Base-by-base conservation (phyloP, 192 early-diverging fungal species). In the Chytriomyces confervae region DNA sequence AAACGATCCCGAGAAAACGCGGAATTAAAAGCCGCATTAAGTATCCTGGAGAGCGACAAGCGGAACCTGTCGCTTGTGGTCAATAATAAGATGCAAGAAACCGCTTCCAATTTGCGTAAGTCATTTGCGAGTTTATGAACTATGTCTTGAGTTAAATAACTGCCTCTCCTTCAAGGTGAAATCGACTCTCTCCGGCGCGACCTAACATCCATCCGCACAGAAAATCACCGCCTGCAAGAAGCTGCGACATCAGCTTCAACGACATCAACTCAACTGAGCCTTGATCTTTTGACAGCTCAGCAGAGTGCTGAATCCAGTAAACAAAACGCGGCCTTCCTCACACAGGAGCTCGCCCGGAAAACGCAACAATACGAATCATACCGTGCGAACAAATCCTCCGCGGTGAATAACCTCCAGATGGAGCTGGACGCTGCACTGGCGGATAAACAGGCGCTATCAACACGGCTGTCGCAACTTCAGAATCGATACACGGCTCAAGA, bases 271-370 rank as follows among this genome's bases (percentile, higher is more conserved):
- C 43, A 62, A 43, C 44, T 43, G 7, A 50, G 62, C 29, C 45
- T 62, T 13, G n/a, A n/a, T n/a, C 72, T 62, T 45, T 9, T 62
- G 36, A 36, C 9, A 16, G 53, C 61, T 8, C 27, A 7, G n/a
- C 90, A 93, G 79, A 87, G 91, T 66, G 53, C 90, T 8, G 84
- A 88, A n/a, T 77, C 91, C 75, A 69, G 85, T 7, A 82, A 84
- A 51, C 89, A 88, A 73, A 87, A 87, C 65, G 83, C 78, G 36
- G 83, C 86, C 10, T 95, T 91, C 92, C 77, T 90, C 13, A 90
- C 86, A 72, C 83, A 85, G 23, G 92, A 95, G 72, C 82, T 93
- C 62, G 81, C 81, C 11, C 83, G 89, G 7, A 90, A 91, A 68
- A 61, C 84, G 0, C 81, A 84, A 9, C 84, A 91, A 27, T 75